phyloP scores from a whole-genome alignment of 352 stramenopile genomes.

The Globisporangium camurandrum region DNA sequence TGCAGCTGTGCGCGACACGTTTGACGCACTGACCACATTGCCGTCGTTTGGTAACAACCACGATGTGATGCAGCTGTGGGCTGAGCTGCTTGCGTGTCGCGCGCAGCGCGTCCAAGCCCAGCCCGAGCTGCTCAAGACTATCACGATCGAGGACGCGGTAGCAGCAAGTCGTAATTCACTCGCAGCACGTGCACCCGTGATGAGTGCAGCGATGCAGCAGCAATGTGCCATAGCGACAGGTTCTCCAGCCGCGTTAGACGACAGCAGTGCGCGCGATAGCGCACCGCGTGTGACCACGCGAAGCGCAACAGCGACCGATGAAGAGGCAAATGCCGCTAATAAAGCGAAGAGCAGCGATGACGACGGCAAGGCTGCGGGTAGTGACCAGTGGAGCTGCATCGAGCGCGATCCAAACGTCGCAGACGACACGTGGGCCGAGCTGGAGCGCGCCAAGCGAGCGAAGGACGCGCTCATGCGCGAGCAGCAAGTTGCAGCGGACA shows the following conservation, averaged over 20 bases:
- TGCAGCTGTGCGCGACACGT: slow-evolving; percentile 20
- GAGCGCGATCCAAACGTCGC: slow-evolving; percentile 45
- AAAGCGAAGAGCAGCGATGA: slow-evolving; percentile 11
- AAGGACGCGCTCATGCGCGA: slow-evolving; percentile 33
- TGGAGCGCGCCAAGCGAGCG: slow-evolving; percentile 50
- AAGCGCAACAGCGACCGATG: background rate
- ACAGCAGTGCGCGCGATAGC: slow-evolving; percentile 8
- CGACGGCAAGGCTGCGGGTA: slow-evolving; percentile 10
- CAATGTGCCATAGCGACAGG: background rate
- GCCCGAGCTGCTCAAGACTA: slow-evolving; percentile 38
- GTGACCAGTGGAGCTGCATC: slow-evolving; percentile 9
- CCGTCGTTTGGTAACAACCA: slow-evolving; percentile 69
- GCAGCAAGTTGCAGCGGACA: slow-evolving; percentile 8
- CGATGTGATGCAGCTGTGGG: slow-evolving; percentile 62
- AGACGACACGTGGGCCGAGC: slow-evolving; percentile 56
- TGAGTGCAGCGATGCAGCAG: slow-evolving; percentile 20
- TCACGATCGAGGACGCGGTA: slow-evolving; percentile 35
- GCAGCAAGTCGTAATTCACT: slow-evolving; percentile 30
- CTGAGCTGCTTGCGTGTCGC: slow-evolving; percentile 51
- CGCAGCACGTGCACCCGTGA: slow-evolving; percentile 27
- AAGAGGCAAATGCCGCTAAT: background rate
- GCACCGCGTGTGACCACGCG: background rate
- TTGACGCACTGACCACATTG: slow-evolving; percentile 30
- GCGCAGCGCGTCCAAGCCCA: slow-evolving; percentile 42
- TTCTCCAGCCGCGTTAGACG: slow-evolving; percentile 3